A percentile compares a stretch with the other conserved stretches of the same genome.
These are phyloP conservation scores for Globisporangium alternatum DNA, from an alignment of 352 stramenopile species.

Conservation along the genomic window DNA sequence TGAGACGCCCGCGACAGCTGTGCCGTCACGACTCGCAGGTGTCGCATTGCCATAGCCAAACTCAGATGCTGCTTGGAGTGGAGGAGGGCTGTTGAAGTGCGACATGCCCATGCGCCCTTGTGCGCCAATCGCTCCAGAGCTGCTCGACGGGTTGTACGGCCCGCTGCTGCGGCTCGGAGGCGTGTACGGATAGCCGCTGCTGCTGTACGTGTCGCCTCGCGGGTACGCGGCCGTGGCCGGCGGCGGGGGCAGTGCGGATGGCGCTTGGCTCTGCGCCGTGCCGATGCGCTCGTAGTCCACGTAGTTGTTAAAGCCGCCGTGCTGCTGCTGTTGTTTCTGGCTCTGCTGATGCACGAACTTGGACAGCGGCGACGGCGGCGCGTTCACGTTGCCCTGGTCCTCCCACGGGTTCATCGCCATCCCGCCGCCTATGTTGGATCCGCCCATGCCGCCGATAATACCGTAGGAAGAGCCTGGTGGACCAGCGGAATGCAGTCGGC, in stretches of 20 bases:
- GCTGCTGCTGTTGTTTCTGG: conserved; percentile 11
- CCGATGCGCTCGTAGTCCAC: conserved; percentile 22
- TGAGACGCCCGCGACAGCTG: conserved; percentile 6
- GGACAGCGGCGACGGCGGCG: conserved; percentile 57
- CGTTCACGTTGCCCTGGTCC: conserved; percentile 13
- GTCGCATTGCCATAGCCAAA: conserved; percentile 11
- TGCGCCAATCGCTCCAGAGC: neutral
- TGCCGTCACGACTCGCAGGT: conserved; percentile 11
- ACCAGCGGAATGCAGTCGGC: conserved; percentile 3
- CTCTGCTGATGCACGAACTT: conserved; percentile 72
- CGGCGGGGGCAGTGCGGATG: neutral
- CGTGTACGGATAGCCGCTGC: neutral
- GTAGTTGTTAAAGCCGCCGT: neutral
- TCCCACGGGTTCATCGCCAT: conserved; percentile 13
- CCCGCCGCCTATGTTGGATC: neutral
- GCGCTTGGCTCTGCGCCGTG: conserved; percentile 17
- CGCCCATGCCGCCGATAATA: neutral
- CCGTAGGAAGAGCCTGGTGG: conserved; percentile 15
- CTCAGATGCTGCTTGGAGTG: conserved; percentile 10
- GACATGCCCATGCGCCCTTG: conserved; percentile 7
- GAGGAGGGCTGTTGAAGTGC: neutral
- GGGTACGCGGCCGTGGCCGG: neutral
- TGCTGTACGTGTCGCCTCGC: neutral
- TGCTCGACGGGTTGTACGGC: neutral
- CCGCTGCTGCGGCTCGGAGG: conserved; percentile 13